A percentile compares a stretch with the other conserved stretches of the same genome.
Conservation (phyloP, 106 monocot genomes). For the Allium fistulosum region DNA sequence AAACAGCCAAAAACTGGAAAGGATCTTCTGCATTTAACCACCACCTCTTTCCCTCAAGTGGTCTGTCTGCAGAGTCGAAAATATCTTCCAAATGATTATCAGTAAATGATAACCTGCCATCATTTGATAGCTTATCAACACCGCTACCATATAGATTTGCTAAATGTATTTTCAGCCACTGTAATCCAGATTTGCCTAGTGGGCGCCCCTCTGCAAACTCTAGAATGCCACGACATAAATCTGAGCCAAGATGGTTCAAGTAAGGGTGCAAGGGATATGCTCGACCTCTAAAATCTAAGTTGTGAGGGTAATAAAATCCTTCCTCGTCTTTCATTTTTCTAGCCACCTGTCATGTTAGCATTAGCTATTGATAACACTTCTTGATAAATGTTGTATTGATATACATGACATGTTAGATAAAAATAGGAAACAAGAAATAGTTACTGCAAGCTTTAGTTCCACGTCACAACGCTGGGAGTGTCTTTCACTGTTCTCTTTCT, state of each 20-base stretch:
- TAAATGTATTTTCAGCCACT: slow-evolving; percentile 94
- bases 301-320: slow-evolving; percentile 97
- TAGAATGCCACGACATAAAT: slow-evolving; percentile 88
- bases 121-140: slow-evolving; percentile 86
- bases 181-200: slow-evolving; percentile 77
- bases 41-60: slow-evolving; percentile 89
- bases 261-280: slow-evolving; percentile 99
- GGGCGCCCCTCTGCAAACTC: slow-evolving; percentile 90
- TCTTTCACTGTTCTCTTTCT: slow-evolving; percentile 91
- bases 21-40: slow-evolving; percentile 97
- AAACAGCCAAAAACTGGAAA: slow-evolving; percentile 95
- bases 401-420: background rate
- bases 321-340: slow-evolving; percentile 96
- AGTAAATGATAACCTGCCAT: slow-evolving; percentile 73
- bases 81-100: slow-evolving; percentile 86
- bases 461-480: slow-evolving; percentile 93
- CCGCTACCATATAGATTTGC: slow-evolving; percentile 91
- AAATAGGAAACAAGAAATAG: slow-evolving; percentile 9
- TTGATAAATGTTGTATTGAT: no score
- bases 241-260: slow-evolving; percentile 93
- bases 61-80: slow-evolving; percentile 95
- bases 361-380: no score
- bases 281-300: slow-evolving; percentile 94
- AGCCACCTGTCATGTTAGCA: slow-evolving; percentile 52
- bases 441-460: slow-evolving; percentile 97